Percentiles rank a stretch among this genome's conserved stretches.
Evolutionary conservation across 176 grass and related monocot genomes (phyloP).

Genomic region (Aechmea fasciata): DNA sequence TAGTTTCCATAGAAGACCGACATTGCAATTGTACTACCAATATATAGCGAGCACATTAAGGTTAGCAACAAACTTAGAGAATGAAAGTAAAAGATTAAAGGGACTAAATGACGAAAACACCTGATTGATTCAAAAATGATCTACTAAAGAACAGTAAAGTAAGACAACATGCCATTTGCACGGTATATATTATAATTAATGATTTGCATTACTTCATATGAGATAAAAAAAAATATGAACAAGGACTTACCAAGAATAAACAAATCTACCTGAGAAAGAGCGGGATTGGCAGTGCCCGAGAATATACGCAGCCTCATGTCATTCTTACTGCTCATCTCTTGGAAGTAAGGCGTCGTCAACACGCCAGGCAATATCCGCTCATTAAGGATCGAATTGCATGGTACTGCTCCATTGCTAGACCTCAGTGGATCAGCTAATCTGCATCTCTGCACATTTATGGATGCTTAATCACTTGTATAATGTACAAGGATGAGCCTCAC

Average conservation of each 20-base stretch:
- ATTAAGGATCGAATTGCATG: conserved; percentile 23
- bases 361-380: conserved; percentile 23
- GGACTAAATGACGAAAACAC: no score
- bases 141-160: no score
- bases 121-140: no score
- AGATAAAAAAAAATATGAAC: not conserved
- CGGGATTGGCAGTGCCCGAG: conserved; percentile 74
- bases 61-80: no score
- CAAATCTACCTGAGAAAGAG: conserved; percentile 57
- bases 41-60: no score
- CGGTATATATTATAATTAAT: not conserved
- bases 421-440: conserved; percentile 50
- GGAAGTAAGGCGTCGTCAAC: conserved; percentile 21
- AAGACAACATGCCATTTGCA: not conserved
- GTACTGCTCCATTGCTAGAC: conserved; percentile 43
- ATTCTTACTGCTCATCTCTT: conserved; percentile 20
- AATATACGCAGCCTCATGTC: conserved; percentile 92
- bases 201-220: not conserved
- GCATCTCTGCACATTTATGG: conserved; percentile 40
- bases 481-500: not conserved
- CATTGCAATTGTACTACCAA: no score
- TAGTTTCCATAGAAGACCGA: no score
- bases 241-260: not conserved
- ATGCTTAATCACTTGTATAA: conserved; percentile 12
- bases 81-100: no score